Percentiles rank a stretch among this genome's conserved stretches.
phyloP scores from a whole-genome alignment of 495 filamentous ascomycete species.

The Stereocaulon alpinum region DNA sequence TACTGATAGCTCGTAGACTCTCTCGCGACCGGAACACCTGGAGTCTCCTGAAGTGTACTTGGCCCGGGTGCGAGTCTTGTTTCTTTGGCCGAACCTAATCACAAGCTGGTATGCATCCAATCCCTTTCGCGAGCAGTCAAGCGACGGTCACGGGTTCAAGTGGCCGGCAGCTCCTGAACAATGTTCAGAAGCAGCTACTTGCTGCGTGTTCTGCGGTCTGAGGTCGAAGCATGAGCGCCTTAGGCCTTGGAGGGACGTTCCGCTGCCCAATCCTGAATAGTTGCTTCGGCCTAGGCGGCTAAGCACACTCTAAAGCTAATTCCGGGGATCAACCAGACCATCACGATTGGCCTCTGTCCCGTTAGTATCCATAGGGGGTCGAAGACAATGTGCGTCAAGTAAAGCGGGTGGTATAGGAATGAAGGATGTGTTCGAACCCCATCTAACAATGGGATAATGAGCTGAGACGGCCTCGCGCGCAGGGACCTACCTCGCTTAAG shows the following conservation, averaged over 20 bases:
- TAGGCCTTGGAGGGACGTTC: constrained; percentile 7
- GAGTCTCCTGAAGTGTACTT: background rate
- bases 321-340: constrained; percentile 6
- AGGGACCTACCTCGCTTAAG: constrained; percentile 8
- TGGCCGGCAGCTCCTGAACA: background rate
- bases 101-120: background rate
- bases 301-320: constrained; percentile 2
- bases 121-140: background rate
- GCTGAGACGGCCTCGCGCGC: constrained; percentile 1
- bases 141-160: background rate
- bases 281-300: constrained; percentile 10
- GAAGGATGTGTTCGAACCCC: background rate
- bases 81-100: background rate
- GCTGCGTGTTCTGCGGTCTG: background rate
- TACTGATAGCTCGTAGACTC: background rate
- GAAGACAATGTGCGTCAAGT: background rate
- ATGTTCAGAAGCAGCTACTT: constrained; percentile 6
- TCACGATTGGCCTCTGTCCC: constrained; percentile 2
- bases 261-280: constrained; percentile 11
- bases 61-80: background rate
- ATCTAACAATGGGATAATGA: constrained; percentile 6
- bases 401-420: background rate
- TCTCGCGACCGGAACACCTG: background rate
- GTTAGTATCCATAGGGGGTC: constrained; percentile 2
- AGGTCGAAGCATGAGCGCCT: constrained; percentile 10